Evolutionary conservation across 73 alveolate species (phyloP), one percentile per base, ranked within the genome.

Genomic region (Paramecium primaurelia): DNA sequence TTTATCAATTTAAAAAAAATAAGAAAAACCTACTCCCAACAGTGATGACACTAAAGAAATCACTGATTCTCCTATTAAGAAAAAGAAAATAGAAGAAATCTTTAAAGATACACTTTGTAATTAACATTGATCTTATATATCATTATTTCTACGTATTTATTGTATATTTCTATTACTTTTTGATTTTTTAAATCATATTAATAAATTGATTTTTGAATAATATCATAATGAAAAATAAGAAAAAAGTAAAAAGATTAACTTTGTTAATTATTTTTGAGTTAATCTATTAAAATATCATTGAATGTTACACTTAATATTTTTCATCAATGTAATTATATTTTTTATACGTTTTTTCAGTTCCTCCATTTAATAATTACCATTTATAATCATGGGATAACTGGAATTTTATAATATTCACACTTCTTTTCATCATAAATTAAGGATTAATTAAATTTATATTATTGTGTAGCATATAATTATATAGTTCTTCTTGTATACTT

Each of bases 41-140:
- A 64, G 84, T 64, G 84, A 64, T 32, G 84, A 64, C 47, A 64
- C 84, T 25, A 64, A 64, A 8, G 42, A 64, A 64, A 64, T 64
- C 42, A 64, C 84, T 64, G 84, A 64, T n/a, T 64, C 84, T 64
- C 84, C 84, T 32, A 32, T 64, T 2, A 64, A 64, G 47, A 64
- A 64, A 64, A 64, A 32, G 84, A 64, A 64, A 64, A 64, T 28
- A 6, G 84, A 64, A 34, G 84, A 64, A 10, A 64, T 64, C 84
- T 64, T 32, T 28, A 12, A 64, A 34, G 84, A 28, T 64, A 12
- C 84, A 64, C 84, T 64, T 64, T 64, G 42, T 64, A 64, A 64
- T 64, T 64, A 64, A 64, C 45, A 64, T 64, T 64, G 84, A 64
- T 64, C 22, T 64, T 64, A 64, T 64, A 64, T 64, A 38, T 64